phyloP scores from a whole-genome alignment of 345 rosid species.

The Angophora floribunda region DNA sequence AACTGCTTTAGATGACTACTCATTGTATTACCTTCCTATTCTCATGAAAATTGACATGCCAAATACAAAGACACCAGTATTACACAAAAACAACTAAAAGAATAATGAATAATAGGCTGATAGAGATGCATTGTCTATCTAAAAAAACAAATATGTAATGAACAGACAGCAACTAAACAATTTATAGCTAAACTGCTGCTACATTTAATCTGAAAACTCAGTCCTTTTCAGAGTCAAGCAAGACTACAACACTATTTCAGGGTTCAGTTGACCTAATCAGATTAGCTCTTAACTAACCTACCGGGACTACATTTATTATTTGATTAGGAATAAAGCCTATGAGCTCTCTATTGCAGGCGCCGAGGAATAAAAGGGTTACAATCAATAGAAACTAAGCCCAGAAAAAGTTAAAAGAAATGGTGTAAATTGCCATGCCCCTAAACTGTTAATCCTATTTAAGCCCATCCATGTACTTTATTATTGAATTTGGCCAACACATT shows the following conservation, averaged over 20 bases:
- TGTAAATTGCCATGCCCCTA: background rate
- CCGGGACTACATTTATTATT: background rate
- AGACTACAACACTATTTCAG: background rate
- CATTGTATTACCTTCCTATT: background rate
- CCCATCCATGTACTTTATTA: background rate
- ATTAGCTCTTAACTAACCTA: background rate
- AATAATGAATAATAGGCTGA: background rate
- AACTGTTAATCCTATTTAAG: background rate
- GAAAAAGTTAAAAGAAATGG: background rate
- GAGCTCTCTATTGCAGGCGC: background rate
- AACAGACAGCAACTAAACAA: background rate
- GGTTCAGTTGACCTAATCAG: background rate
- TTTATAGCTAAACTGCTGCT: background rate
- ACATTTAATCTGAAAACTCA: background rate
- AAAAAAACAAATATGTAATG: background rate
- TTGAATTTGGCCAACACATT: background rate
- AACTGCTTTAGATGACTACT: background rate
- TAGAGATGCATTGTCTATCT: background rate
- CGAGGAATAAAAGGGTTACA: background rate
- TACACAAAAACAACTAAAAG: background rate
- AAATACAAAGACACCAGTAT: background rate
- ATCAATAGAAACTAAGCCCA: background rate
- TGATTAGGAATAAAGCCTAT: background rate
- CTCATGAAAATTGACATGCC: background rate
- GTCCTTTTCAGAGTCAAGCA: background rate